These are phyloP conservation scores for Chlorella sorokiniana DNA, from an alignment of 139 green algal genomes.

Conservation along the genomic window DNA sequence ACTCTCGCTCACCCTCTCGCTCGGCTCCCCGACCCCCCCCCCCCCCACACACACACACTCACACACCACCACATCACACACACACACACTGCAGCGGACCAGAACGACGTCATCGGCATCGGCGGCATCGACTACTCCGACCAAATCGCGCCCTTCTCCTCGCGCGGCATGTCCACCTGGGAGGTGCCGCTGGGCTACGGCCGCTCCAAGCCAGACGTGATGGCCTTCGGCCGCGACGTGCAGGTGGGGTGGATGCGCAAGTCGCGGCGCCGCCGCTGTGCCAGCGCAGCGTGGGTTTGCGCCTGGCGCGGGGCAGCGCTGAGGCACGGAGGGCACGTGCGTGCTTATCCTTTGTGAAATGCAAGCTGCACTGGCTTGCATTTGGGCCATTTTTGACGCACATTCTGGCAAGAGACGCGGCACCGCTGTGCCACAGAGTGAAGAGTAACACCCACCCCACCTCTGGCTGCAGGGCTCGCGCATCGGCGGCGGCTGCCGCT, in stretches of 20 bases:
- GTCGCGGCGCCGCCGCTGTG: not conserved
- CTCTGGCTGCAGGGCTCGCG: slow-evolving; percentile 66
- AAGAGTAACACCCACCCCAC: not conserved
- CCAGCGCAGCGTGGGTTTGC: too few species aligned
- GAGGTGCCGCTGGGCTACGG: slow-evolving; percentile 86
- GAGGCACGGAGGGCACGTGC: too few species aligned
- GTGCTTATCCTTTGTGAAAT: too few species aligned
- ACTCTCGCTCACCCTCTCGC: too few species aligned
- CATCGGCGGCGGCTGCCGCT: slow-evolving; percentile 89
- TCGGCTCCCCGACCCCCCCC: too few species aligned
- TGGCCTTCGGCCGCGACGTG: slow-evolving; percentile 96
- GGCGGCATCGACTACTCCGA: slow-evolving; percentile 91
- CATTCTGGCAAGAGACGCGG: too few species aligned
- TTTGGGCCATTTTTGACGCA: too few species aligned
- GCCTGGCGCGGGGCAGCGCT: too few species aligned
- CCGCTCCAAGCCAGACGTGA: slow-evolving; percentile 87
- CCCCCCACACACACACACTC: too few species aligned
- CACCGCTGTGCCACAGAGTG: too few species aligned
- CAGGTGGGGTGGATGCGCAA: not conserved
- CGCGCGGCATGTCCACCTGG: slow-evolving; percentile 95
- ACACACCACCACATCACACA: too few species aligned
- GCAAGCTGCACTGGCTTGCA: too few species aligned
- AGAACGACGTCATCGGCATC: slow-evolving; percentile 97
- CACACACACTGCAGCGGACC: slow-evolving; percentile 79
- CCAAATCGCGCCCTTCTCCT: slow-evolving; percentile 92